Percentiles rank a stretch among this genome's conserved stretches.
phyloP scores from a whole-genome alignment of 73 alveolate species.

The Paramecium octaurelia region DNA sequence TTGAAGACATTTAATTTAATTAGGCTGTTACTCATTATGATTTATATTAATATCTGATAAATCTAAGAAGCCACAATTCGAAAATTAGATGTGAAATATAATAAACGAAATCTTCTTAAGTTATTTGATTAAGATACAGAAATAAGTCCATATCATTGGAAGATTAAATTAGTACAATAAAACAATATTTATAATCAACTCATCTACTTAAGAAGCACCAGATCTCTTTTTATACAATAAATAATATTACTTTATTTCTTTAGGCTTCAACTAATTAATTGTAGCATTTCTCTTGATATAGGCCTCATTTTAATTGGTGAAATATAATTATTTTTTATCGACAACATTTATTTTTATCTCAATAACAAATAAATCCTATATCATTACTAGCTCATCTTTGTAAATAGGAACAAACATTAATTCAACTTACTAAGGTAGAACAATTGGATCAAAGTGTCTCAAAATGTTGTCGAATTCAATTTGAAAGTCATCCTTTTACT shows the following conservation, averaged over 20 bases:
- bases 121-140: too few relatives aligned
- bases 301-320: constrained; percentile 48
- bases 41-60: too few relatives aligned
- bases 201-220: background rate
- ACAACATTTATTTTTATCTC: constrained; percentile 27
- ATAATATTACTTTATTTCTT: background rate
- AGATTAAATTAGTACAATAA: background rate
- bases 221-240: background rate
- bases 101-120: too few relatives aligned
- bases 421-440: constrained; percentile 33
- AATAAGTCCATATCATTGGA: too few relatives aligned
- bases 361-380: constrained; percentile 49
- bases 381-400: background rate
- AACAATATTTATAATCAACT: background rate
- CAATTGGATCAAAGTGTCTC: constrained; percentile 44
- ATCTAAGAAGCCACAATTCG: too few relatives aligned
- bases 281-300: constrained; percentile 55
- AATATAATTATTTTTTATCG: constrained; percentile 34
- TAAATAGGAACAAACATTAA: constrained; percentile 19
- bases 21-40: too few relatives aligned
- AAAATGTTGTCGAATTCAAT: background rate
- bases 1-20: too few relatives aligned
- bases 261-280: constrained; percentile 27
- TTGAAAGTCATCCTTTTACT: constrained; percentile 31
- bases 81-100: too few relatives aligned